These are phyloP conservation scores for Vinca major DNA, from an alignment of 305 asterid species.

Conservation along the genomic window DNA sequence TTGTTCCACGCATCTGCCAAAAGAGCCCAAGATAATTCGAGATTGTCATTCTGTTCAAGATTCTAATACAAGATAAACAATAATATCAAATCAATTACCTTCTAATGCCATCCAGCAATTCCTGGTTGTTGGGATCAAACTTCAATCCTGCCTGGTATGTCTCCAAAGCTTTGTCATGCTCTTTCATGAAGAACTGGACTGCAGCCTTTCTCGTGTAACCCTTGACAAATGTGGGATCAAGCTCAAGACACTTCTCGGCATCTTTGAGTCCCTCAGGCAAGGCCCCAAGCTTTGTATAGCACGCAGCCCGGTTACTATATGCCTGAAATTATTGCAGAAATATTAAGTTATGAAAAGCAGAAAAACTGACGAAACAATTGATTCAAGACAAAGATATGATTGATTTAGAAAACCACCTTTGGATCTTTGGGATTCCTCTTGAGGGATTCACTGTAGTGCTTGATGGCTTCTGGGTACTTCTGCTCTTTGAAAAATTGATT, in stretches of 20 bases:
- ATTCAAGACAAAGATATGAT: not conserved
- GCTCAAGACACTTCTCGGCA: constrained; percentile 90
- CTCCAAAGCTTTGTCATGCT: constrained; percentile 74
- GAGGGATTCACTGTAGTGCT: constrained; percentile 70
- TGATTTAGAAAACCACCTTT: constrained; percentile 33
- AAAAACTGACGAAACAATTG: too few relatives aligned
- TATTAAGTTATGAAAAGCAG: not conserved
- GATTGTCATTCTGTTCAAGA: not conserved
- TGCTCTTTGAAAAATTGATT: constrained; percentile 78
- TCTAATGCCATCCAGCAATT: constrained; percentile 69
- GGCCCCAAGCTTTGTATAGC: constrained; percentile 88
- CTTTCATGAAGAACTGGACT: constrained; percentile 79
- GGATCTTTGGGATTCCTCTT: constrained; percentile 79
- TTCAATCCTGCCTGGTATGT: constrained; percentile 86
- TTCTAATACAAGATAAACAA: not conserved
- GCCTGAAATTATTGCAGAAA: constrained; percentile 35
- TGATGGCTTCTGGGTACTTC: constrained; percentile 82
- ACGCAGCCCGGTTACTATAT: constrained; percentile 89
- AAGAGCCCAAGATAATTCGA: not conserved
- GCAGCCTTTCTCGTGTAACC: constrained; percentile 94
- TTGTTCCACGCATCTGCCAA: constrained; percentile 67
- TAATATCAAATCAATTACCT: constrained; percentile 31
- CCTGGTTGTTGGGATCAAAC: constrained; percentile 62
- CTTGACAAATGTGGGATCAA: constrained; percentile 73
- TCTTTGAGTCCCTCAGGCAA: constrained; percentile 91